Conservation (phyloP, 2,329 filamentous ascomycete genomes). For the Boeremia exigua region DNA sequence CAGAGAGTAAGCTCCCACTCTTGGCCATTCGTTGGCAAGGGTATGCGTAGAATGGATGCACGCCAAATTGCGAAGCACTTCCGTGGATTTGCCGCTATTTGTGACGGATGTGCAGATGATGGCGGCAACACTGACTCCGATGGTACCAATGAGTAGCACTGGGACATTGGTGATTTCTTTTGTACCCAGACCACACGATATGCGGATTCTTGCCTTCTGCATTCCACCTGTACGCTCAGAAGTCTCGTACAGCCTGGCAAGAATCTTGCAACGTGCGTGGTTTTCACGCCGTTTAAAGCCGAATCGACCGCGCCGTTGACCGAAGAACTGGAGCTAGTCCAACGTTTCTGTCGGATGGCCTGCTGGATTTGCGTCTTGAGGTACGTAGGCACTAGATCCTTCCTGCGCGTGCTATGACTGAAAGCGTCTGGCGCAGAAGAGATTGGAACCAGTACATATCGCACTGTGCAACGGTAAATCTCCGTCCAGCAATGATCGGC, state of each 20-base stretch:
- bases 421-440: conserved; percentile 27
- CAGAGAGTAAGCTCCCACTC: conserved; percentile 3
- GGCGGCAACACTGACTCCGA: conserved; percentile 10
- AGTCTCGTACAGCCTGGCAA: conserved; percentile 1
- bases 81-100: conserved; percentile 16
- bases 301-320: background rate
- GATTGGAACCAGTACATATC: conserved; percentile 25
- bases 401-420: conserved; percentile 25
- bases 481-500: conserved; percentile 32
- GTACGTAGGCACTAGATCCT: conserved; percentile 18
- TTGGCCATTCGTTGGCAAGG: background rate
- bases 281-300: background rate
- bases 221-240: too few species aligned
- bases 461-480: conserved; percentile 29
- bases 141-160: background rate
- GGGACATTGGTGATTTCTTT: background rate
- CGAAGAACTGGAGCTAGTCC: background rate
- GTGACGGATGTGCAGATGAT: conserved; percentile 23
- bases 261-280: conserved; percentile 1
- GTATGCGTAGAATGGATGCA: conserved; percentile 7
- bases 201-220: background rate
- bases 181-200: background rate
- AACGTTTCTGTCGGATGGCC: conserved; percentile 3
- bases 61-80: conserved; percentile 11
- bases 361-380: conserved; percentile 14